A percentile compares a stretch with the other conserved stretches of the same genome.
These are phyloP conservation scores for Phytophthora cryptogea DNA, from an alignment of 352 stramenopile species.

Conservation along the genomic window DNA sequence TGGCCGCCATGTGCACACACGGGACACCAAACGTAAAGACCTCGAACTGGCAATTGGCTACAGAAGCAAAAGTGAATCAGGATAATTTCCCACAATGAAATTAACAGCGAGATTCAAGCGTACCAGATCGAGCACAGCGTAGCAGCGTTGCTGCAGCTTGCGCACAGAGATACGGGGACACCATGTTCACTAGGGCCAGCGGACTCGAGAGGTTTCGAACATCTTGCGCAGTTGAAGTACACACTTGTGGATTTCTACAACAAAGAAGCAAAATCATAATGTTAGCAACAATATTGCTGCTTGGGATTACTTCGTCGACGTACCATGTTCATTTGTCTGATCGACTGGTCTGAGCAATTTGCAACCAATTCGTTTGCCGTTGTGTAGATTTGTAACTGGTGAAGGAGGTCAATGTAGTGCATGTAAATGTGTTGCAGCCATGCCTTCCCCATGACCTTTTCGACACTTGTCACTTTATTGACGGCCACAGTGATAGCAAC, in stretches of 20 bases:
- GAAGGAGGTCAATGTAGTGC: slow-evolving; percentile 90
- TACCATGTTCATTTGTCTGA: slow-evolving; percentile 93
- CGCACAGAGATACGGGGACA: slow-evolving; percentile 52
- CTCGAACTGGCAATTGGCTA: slow-evolving; percentile 86
- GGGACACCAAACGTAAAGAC: slow-evolving; percentile 91
- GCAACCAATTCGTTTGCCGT: slow-evolving; percentile 87
- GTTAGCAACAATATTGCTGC: slow-evolving; percentile 2
- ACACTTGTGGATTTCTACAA: slow-evolving; percentile 86
- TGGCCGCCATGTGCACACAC: slow-evolving; percentile 92
- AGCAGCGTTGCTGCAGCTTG: slow-evolving; percentile 73
- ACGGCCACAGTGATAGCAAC: slow-evolving; percentile 80
- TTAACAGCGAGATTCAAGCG: background rate
- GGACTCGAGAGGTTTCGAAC: slow-evolving; percentile 72
- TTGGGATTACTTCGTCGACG: background rate
- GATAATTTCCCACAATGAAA: background rate
- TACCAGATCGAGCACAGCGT: slow-evolving; percentile 90
- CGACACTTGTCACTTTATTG: slow-evolving; percentile 69
- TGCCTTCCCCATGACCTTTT: slow-evolving; percentile 82
- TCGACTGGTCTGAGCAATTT: slow-evolving; percentile 82
- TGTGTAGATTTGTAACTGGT: slow-evolving; percentile 88
- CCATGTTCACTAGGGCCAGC: slow-evolving; percentile 35
- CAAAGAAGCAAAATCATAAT: slow-evolving; percentile 13
- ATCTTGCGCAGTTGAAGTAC: slow-evolving; percentile 85
- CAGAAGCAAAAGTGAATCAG: slow-evolving; percentile 9
- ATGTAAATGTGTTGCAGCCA: slow-evolving; percentile 92